These are phyloP conservation scores for Cetraspora pellucida DNA, from an alignment of 192 early-diverging fungal species.

Conservation along the genomic window DNA sequence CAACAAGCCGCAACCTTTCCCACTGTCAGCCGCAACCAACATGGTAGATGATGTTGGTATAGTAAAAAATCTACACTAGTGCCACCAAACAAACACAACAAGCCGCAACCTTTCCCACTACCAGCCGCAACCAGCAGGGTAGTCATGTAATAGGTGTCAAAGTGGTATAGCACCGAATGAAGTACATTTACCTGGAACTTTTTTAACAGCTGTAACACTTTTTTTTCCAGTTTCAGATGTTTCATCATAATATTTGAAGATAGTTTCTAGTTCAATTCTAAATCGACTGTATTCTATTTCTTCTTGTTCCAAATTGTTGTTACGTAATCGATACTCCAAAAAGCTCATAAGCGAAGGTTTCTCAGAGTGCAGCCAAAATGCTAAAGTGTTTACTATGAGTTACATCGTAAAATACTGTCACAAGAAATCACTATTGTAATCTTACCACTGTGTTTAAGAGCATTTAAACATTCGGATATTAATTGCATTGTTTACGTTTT, in stretches of 20 bases:
- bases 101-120: constrained; percentile 8
- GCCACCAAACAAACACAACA: constrained; percentile 12
- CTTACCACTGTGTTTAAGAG: not conserved
- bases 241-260: constrained; percentile 17
- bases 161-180: not conserved
- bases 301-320: constrained; percentile 16
- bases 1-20: constrained; percentile 16
- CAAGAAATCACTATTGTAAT: not conserved
- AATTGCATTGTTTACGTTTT: constrained; percentile 9
- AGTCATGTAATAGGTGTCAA: not conserved
- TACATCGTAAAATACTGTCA: not conserved
- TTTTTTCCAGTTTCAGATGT: constrained; percentile 1
- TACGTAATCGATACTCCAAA: constrained; percentile 20
- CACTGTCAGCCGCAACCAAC: constrained; percentile 5
- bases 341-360: constrained; percentile 30
- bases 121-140: constrained; percentile 12
- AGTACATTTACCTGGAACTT: constrained; percentile 26
- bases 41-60: constrained; percentile 6
- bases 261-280: constrained; percentile 15
- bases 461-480: not conserved
- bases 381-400: not conserved
- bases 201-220: not conserved
- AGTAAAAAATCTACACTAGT: not conserved
- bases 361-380: constrained; percentile 14
- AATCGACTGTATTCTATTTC: constrained; percentile 17